Evolutionary conservation across 305 asterid genomes (phyloP), one percentile per base, ranked within the genome.

Genomic region (Euphrasia arctica): DNA sequence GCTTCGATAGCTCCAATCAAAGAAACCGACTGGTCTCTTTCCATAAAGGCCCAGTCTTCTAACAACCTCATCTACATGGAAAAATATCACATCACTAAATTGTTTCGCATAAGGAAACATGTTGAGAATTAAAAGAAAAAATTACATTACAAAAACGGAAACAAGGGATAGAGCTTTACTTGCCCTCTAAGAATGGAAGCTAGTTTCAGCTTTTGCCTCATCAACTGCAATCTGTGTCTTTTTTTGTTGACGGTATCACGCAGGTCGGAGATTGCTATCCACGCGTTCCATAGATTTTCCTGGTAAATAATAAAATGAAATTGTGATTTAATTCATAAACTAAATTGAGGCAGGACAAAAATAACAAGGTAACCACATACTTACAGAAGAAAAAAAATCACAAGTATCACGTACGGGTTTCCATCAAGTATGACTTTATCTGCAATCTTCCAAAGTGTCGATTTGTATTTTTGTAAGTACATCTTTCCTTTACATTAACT

Each of bases 1-100:
- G 97, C 94, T 83, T 93, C 98, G 60, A 85, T 86, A 43, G 89
- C 91, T 66, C 98, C 97, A 18, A 75, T 71, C 79, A 93, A 73
- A 66, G 90, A 82, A 64, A 83, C 67, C 2, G 74, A 79, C 68
- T 90, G 92, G 64, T 84, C 88, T 66, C 84, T 84, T 55, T 84
- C 98, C 69, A 85, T 64, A 62, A 77, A 81, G 42, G 83, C 84
- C 96, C 96, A 93, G 65, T 77, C 84, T 72, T 88, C 97, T 68
- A 93, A 77, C 65, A 39, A 79, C 47, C 64, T 67, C 73, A 90
- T 77, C 98, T 93, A 52, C 45, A 18, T 54, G 57, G 57, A 65
- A 50, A 63, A 43, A 9, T 9, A 15, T 18, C 22, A 18, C 22
- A 29, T 49, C 14, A 60, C 27, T 2, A 59, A 32, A 50, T 39